These are phyloP conservation scores for Boletus edulis DNA, from an alignment of 768 basidiomycete genomes.

Conservation along the genomic window DNA sequence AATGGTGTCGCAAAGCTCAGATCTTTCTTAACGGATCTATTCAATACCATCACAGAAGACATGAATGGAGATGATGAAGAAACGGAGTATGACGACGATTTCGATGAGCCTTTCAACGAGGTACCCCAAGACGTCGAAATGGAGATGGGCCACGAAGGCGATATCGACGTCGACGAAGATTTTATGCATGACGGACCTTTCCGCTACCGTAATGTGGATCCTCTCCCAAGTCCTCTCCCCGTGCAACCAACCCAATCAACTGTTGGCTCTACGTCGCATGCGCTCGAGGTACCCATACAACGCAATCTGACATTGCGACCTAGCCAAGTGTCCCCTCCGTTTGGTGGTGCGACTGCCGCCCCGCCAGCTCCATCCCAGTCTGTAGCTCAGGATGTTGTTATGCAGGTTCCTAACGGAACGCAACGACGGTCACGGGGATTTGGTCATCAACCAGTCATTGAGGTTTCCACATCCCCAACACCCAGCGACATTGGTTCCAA, in stretches of 20 bases:
- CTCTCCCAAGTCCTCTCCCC: background rate
- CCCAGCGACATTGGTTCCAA: conserved; percentile 61
- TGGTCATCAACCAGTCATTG: conserved; percentile 57
- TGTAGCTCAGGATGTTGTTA: conserved; percentile 25
- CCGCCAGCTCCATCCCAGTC: conserved; percentile 3
- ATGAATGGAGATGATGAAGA: conserved; percentile 65
- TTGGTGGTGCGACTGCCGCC: conserved; percentile 2
- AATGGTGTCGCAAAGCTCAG: conserved; percentile 84
- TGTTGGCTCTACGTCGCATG: conserved; percentile 9
- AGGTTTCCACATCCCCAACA: conserved; percentile 56
- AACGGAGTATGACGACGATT: conserved; percentile 58
- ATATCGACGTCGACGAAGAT: conserved; percentile 49
- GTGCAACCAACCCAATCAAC: conserved; percentile 13
- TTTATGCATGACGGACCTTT: conserved; percentile 33
- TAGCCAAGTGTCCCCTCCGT: conserved; percentile 11
- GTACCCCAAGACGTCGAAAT: conserved; percentile 30
- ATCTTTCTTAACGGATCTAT: conserved; percentile 71
- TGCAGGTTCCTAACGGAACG: conserved; percentile 37
- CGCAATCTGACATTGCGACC: conserved; percentile 27
- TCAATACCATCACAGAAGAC: conserved; percentile 70
- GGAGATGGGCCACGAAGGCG: conserved; percentile 35
- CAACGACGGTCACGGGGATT: conserved; percentile 41
- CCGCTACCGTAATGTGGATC: conserved; percentile 22
- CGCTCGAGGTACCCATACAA: conserved; percentile 30
- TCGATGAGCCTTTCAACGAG: conserved; percentile 35